Evolutionary conservation across 2,329 filamentous ascomycete species (phyloP).

Genomic region (Endothia cerciana): DNA sequence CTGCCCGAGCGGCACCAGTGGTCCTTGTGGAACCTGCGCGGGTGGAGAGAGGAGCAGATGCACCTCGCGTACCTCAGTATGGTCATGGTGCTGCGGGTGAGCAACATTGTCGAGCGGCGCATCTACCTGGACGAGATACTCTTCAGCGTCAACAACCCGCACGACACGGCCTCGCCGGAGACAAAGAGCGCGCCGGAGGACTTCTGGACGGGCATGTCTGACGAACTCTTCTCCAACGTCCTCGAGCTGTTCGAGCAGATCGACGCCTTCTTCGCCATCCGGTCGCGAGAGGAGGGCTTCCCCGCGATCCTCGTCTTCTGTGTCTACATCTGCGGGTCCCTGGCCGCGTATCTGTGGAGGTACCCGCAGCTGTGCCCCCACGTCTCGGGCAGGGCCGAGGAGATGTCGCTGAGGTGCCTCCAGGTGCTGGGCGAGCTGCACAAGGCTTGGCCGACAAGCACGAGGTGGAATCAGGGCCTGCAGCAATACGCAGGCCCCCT

Average conservation of each 20-base stretch:
- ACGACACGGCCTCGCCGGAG: slow-evolving; percentile 24
- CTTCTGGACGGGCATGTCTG: slow-evolving; percentile 37
- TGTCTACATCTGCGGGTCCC: slow-evolving; percentile 45
- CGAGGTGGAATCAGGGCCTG: slow-evolving; percentile 32
- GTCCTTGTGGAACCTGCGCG: slow-evolving; percentile 43
- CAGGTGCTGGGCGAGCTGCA: slow-evolving; percentile 32
- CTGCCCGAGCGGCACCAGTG: slow-evolving; percentile 40
- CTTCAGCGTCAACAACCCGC: slow-evolving; percentile 24
- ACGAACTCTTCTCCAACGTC: slow-evolving; percentile 42
- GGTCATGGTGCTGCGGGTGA: slow-evolving; percentile 42
- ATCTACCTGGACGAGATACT: slow-evolving; percentile 40
- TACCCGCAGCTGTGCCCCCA: slow-evolving; percentile 37
- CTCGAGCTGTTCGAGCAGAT: slow-evolving; percentile 43
- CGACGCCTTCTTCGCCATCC: slow-evolving; percentile 37
- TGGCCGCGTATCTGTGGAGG: slow-evolving; percentile 39
- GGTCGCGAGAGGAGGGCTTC: slow-evolving; percentile 36
- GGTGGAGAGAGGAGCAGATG: slow-evolving; percentile 39
- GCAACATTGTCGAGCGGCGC: slow-evolving; percentile 42
- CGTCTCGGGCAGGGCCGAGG: slow-evolving; percentile 34
- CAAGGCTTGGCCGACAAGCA: slow-evolving; percentile 32
- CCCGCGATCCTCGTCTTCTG: slow-evolving; percentile 45
- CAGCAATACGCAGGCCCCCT: slow-evolving; percentile 30
- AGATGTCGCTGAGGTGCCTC: slow-evolving; percentile 32
- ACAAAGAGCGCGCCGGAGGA: slow-evolving; percentile 31
- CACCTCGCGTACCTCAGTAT: slow-evolving; percentile 43